A percentile compares a stretch with the other conserved stretches of the same genome.
Conservation (phyloP, 2,329 filamentous ascomycete species). For the Cercospora beticola region DNA sequence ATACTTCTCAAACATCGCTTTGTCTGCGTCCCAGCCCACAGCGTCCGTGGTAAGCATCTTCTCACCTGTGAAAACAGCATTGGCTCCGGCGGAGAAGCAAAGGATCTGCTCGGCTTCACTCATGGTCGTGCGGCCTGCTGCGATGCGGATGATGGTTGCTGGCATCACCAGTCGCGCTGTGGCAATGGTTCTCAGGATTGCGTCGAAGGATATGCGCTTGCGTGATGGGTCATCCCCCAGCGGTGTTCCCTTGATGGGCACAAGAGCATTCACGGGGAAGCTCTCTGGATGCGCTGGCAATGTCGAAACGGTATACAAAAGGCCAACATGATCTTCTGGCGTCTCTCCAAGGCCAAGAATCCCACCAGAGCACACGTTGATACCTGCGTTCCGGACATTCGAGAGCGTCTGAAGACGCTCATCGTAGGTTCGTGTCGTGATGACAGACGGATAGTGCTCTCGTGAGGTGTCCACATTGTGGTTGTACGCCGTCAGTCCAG, state of each 20-base stretch:
- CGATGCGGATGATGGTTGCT: constrained; percentile 79
- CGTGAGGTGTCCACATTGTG: constrained; percentile 90
- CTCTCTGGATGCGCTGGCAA: constrained; percentile 82
- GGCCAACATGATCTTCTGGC: constrained; percentile 73
- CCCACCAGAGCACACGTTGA: constrained; percentile 87
- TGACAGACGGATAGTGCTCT: constrained; percentile 83
- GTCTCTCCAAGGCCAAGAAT: constrained; percentile 84
- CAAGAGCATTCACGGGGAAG: constrained; percentile 87
- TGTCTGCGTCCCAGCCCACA: constrained; percentile 87
- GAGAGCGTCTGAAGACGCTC: constrained; percentile 77
- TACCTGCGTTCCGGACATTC: constrained; percentile 79
- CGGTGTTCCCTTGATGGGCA: constrained; percentile 87
- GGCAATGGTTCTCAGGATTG: constrained; percentile 77
- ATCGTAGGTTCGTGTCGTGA: constrained; percentile 83
- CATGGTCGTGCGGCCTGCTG: constrained; percentile 80
- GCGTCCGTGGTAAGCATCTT: constrained; percentile 94
- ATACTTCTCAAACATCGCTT: constrained; percentile 78
- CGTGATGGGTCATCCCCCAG: constrained; percentile 60
- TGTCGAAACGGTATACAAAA: constrained; percentile 79
- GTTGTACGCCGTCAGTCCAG: constrained; percentile 87
- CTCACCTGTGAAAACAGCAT: constrained; percentile 92
- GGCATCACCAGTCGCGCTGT: constrained; percentile 83
- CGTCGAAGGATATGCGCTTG: constrained; percentile 71
- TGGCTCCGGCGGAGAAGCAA: constrained; percentile 88
- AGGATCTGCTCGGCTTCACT: constrained; percentile 83